Percentiles rank a stretch among this genome's conserved stretches.
Conservation (phyloP, 768 basidiomycete species). For the Coprinopsis marcescibilis region DNA sequence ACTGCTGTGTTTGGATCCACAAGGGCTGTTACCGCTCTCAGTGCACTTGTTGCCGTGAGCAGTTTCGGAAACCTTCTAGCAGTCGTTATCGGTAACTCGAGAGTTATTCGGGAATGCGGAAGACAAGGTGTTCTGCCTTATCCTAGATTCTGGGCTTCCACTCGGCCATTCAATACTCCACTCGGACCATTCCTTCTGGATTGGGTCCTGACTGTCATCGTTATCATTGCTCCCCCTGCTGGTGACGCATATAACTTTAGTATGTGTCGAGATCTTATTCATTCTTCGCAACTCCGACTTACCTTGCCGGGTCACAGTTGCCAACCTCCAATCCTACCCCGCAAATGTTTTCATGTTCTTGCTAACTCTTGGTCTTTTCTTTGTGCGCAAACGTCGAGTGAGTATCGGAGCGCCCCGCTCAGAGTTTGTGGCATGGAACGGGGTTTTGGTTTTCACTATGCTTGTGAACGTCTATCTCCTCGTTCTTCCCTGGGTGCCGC, state of each 20-base stretch:
- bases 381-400: slow-evolving; percentile 27
- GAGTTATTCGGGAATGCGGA: slow-evolving; percentile 41
- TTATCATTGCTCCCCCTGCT: slow-evolving; percentile 41
- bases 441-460: slow-evolving; percentile 28
- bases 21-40: slow-evolving; percentile 28
- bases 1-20: slow-evolving; percentile 40
- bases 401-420: slow-evolving; percentile 26
- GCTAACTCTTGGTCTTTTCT: slow-evolving; percentile 28
- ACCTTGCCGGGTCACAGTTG: slow-evolving; percentile 17
- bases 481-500: slow-evolving; percentile 37
- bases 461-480: slow-evolving; percentile 35
- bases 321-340: slow-evolving; percentile 35
- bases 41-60: slow-evolving; percentile 33
- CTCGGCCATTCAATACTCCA: slow-evolving; percentile 47
- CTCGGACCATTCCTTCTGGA: slow-evolving; percentile 39
- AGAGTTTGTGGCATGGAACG: slow-evolving; percentile 34
- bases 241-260: slow-evolving; percentile 41
- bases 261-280: slow-evolving; percentile 14
- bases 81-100: slow-evolving; percentile 34
- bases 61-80: slow-evolving; percentile 36
- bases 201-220: slow-evolving; percentile 40
- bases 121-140: slow-evolving; percentile 51
- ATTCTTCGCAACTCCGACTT: background rate
- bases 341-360: slow-evolving; percentile 32
- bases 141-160: slow-evolving; percentile 44